Evolutionary conservation across 2,329 filamentous ascomycete species (phyloP).

Genomic region (Periconia sp.): DNA sequence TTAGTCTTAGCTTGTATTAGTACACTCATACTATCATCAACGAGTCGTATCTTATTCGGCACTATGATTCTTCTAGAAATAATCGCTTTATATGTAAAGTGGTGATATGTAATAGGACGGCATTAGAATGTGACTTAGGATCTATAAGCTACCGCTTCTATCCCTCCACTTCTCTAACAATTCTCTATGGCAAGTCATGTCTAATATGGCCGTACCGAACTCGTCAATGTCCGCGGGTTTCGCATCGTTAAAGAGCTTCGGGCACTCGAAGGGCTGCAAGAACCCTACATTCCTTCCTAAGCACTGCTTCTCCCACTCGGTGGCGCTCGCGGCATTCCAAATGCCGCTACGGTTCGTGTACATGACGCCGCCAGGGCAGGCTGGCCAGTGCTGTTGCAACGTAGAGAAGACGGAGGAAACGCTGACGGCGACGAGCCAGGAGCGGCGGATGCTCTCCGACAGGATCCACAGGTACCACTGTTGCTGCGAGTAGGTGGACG

Average conservation of each 20-base stretch:
- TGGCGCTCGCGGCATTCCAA: constrained; percentile 10
- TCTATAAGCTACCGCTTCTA: too few species aligned
- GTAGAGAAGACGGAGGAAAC: constrained; percentile 7
- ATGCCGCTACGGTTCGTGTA: constrained; percentile 13
- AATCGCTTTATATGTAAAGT: too few species aligned
- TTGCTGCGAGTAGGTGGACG: too few species aligned
- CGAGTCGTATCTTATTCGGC: too few species aligned
- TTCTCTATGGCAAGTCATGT: too few species aligned
- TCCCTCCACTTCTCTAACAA: too few species aligned
- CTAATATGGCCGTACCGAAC: constrained; percentile 13
- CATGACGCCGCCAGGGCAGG: constrained; percentile 15
- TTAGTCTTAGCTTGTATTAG: too few species aligned
- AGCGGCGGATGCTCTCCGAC: constrained; percentile 17
- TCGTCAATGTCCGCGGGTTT: constrained; percentile 16
- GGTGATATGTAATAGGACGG: too few species aligned
- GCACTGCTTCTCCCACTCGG: constrained; percentile 9
- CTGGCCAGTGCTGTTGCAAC: constrained; percentile 12
- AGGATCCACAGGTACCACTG: constrained; percentile 18
- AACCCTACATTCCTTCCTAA: constrained; percentile 9
- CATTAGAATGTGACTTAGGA: too few species aligned
- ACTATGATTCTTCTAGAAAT: too few species aligned
- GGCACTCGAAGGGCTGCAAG: constrained; percentile 4
- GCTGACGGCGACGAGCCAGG: constrained; percentile 11
- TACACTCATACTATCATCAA: too few species aligned
- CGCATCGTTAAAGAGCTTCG: constrained; percentile 8